Evolutionary conservation across 2,329 filamentous ascomycete species (phyloP), one percentile per base, ranked within the genome.

Genomic region (Ceratocystiopsis brevicomis): DNA sequence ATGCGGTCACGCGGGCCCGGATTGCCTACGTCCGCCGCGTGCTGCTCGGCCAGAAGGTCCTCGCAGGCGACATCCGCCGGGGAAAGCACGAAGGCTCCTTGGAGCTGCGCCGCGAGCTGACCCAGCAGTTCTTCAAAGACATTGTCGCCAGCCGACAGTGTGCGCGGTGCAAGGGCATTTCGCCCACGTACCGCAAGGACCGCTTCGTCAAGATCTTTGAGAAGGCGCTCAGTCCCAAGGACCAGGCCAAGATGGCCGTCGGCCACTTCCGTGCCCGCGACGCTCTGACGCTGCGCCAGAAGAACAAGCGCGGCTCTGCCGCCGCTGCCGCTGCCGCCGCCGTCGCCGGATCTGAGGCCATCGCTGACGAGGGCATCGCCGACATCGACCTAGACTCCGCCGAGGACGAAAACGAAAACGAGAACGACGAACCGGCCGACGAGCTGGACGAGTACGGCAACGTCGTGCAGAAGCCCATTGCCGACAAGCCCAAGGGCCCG

Each of bases 201-300:
- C 73, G 81, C 38, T 90, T 77, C 53, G 81, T 87, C 56, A 98
- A 96, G 60, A 86, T 98, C 43, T 98, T 96, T 59, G 79, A 88
- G 56, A 90, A 82, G 56, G 67, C 81, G 2, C 63, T 95, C 45
- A 73, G 69, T 39, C 61, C 69, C 39, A 93, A 92, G 58, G 77
- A 90, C 34, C 76, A 77, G 56, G 71, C 76, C 37, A 76, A 79
- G 48, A 93, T 93, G 81, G 70, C 76, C 3, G 75, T 81, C 47
- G 66, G 65, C 39, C 68, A 66, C 41, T 73, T 86, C 56, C 78
- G 76, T 52, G 66, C 74, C 34, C 69, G 71, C 42, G 83, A 90
- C 55, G 78, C 82, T 4, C 66, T 92, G 52, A 60, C 81, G 13
- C 64, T 78, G 46, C 61, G 52, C 38, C 50, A 45, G 19, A 60